Conservation (phyloP, 164 flowering plant genomes). For the Macadamia integrifolia region DNA sequence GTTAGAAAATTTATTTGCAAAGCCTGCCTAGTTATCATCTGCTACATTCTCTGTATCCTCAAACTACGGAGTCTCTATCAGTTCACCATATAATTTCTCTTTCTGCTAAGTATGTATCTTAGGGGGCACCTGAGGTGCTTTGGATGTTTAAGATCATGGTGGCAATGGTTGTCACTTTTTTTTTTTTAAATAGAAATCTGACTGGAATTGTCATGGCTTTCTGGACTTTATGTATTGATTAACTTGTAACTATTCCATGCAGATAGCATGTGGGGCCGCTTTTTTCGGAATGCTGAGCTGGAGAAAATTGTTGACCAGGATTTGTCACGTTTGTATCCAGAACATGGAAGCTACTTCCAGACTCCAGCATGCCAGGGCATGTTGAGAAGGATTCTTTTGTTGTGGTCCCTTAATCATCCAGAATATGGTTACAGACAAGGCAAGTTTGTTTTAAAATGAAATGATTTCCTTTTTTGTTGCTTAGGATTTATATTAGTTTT, state of each 20-base stretch:
- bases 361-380: conserved; percentile 81
- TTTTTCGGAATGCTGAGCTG: conserved; percentile 87
- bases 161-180: not conserved
- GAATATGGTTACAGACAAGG: conserved; percentile 93
- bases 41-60: not conserved
- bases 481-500: too few relatives aligned
- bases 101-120: not conserved
- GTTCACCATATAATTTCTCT: not conserved
- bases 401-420: conserved; percentile 92
- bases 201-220: not conserved
- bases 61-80: not conserved
- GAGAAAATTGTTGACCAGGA: conserved; percentile 92
- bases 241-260: conserved; percentile 15
- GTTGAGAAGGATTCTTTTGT: conserved; percentile 65
- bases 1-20: not conserved
- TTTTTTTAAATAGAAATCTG: not conserved
- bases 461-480: not conserved
- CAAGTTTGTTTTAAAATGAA: conserved; percentile 10
- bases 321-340: conserved; percentile 90
- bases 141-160: not conserved
- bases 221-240: not conserved
- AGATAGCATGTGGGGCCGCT: conserved; percentile 98
- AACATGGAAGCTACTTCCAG: conserved; percentile 87
- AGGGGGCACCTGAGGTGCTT: not conserved
- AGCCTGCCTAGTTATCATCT: not conserved